Base-by-base conservation (phyloP, 495 filamentous ascomycete genomes). In the Lentithecium fluviatile region DNA sequence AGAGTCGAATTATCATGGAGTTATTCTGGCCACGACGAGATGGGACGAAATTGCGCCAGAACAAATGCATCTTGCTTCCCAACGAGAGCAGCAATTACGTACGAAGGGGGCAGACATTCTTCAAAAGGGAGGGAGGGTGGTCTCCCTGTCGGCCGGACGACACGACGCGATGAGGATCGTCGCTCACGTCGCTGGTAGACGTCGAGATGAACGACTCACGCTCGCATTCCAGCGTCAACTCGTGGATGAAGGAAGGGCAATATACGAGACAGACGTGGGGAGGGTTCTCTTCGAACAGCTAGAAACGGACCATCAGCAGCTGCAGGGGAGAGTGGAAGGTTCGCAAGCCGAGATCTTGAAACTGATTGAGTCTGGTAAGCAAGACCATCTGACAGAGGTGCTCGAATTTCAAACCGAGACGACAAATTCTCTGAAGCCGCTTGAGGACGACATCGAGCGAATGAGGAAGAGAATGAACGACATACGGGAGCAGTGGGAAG, bases 31-130 rank as follows among this genome's bases (percentile, higher is more conserved):
- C 32, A 58, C 54, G 1, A 64, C 61, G 26, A 17, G 24, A 17
- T 64, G 61, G 61, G 48, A 59, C 38, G 45, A 57, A 26, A n/a
- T 64, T 6, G 26, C 15, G 1, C 42, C 34, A 19, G 46, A 57
- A 2, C 52, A 63, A 46, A 34, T 51, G 17, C 19, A 25, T 12
- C 6, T 23, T 0, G 66, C 58, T 0, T 19, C 42, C 8, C 37
- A 65, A 24, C 52, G 47, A n/a, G 66, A 76, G n/a, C 62, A 63
- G 32, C 58, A 77, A 26, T 67, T 77, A 61, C 19, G 56, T 63
- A 71, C 2, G 75, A 60, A 32, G 77, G 74, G 74, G 58, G 70
- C 15, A 3, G 54, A 52, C n/a, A 52, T 64, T 11, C 11, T 43
- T 1, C 32, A 52, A 6, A 37, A 15, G 1, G 53, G 53, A 1